A percentile compares a stretch with the other conserved stretches of the same genome.
These are phyloP conservation scores for Cucumis hystrix DNA, from an alignment of 306 rosid genomes.

Conservation along the genomic window DNA sequence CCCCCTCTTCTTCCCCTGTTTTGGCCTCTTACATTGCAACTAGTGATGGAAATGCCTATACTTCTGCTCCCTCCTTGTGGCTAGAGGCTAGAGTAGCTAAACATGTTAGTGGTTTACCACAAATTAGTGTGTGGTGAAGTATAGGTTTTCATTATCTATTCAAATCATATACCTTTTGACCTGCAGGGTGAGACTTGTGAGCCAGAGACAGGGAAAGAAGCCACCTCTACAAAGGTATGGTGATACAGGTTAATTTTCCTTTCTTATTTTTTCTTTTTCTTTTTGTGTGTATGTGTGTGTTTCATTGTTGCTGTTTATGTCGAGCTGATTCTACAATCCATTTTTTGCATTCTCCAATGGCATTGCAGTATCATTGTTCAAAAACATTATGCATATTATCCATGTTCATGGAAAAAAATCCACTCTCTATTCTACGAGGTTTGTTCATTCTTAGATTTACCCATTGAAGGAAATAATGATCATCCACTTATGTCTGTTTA, in stretches of 20 bases:
- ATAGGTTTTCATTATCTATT: conserved; percentile 2
- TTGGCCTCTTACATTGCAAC: neutral
- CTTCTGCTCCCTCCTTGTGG: neutral
- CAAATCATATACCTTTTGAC: conserved; percentile 14
- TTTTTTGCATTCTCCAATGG: neutral
- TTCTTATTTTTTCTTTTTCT: neutral
- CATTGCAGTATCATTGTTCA: neutral
- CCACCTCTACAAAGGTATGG: conserved; percentile 51
- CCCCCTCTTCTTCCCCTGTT: neutral
- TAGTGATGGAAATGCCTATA: neutral
- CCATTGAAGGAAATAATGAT: neutral
- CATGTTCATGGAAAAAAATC: neutral
- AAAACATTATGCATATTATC: neutral
- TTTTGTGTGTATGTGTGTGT: too few species aligned
- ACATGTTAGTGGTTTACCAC: neutral
- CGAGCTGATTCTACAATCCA: neutral
- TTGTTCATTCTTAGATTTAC: neutral
- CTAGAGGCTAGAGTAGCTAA: neutral
- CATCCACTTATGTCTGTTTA: neutral
- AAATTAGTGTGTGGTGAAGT: neutral
- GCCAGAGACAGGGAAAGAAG: conserved; percentile 58
- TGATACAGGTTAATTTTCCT: neutral
- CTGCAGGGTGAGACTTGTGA: conserved; percentile 75
- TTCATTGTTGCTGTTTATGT: neutral
- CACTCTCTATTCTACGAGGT: neutral